Evolutionary conservation across 2,329 filamentous ascomycete species (phyloP), one percentile per base, ranked within the genome.

Genomic region (Ophiostoma novo-ulmi): DNA sequence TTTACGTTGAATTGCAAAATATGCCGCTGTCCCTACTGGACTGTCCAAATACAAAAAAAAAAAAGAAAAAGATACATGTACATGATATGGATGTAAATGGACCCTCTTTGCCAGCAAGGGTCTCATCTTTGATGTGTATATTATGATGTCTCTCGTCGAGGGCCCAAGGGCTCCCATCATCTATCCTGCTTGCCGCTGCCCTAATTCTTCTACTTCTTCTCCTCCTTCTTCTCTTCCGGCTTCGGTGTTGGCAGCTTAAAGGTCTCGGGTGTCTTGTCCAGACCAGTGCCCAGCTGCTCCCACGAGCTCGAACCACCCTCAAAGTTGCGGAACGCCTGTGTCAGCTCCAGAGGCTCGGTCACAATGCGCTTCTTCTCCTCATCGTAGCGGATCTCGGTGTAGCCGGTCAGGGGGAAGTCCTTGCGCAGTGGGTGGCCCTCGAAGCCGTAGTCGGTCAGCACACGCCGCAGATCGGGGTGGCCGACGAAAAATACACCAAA

Each of bases 371-470:
- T 99, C 91, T 76, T 99, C 87, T 99, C 96, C 83, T 99, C 95
- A 76, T 99, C 95, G 79, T 96, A 99, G 78, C 95, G 88, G 75
- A 99, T 91, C 84, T 99, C 96, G 44, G 95, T 99, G 84, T 99
- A 99, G 67, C 95, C 95, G 2, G 95, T 97, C 80, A 99, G 83
- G 31, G 95, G 95, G 84, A 99, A 99, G 80, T 99, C 95, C 84
- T 99, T 99, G 78, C 96, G 88, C 79, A 99, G 83, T 61, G 95
- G 95, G 83, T 99, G 95, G 69, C 95, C 95, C 80, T 99, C 96
- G 78, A 99, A 99, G 69, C 95, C 95, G 80, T 99, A 99, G 80
- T 99, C 95, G 75, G 95, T 99, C 94, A 99, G 96, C 83, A 99
- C 98, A 76, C 95, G 89, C 80, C 95, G 89, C 76, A 99, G 85